Evolutionary conservation across 2,329 filamentous ascomycete species (phyloP).

Genomic region (Diaporthe citri): DNA sequence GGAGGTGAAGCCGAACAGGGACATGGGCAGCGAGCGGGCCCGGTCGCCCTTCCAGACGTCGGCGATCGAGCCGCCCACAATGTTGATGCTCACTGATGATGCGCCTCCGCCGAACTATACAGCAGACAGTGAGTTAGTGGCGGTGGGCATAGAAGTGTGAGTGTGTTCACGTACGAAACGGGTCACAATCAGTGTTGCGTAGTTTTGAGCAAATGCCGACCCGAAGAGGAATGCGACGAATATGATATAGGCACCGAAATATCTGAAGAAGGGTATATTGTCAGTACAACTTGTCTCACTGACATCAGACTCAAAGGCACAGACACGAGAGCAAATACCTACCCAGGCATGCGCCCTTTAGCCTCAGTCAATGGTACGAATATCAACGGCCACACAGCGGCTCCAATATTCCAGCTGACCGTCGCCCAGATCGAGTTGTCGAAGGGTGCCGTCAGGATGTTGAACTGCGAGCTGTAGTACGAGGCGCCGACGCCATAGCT

Average conservation of each 20-base stretch:
- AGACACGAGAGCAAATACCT: background rate
- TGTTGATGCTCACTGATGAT: constrained; percentile 37
- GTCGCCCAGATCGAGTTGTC: constrained; percentile 40
- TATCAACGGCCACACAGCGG: constrained; percentile 35
- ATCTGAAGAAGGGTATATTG: background rate
- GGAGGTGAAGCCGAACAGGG: constrained; percentile 38
- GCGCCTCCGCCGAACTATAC: constrained; percentile 38
- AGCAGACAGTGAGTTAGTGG: too few species aligned
- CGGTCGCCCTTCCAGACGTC: constrained; percentile 39
- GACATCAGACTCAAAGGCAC: background rate
- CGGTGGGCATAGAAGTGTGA: too few species aligned
- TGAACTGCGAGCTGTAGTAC: constrained; percentile 31
- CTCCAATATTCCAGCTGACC: constrained; percentile 38
- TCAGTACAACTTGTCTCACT: background rate
- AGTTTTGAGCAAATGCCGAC: constrained; percentile 37
- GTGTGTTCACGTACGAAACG: constrained; percentile 38
- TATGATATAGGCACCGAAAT: constrained; percentile 38
- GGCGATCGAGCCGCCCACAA: constrained; percentile 35
- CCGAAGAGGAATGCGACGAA: constrained; percentile 37
- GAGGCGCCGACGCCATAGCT: constrained; percentile 35
- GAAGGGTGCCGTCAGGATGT: constrained; percentile 31
- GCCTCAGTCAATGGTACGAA: constrained; percentile 36
- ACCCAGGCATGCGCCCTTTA: constrained; percentile 39
- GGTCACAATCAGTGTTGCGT: constrained; percentile 32
- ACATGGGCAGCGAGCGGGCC: constrained; percentile 37